Conservation (phyloP, 2,329 filamentous ascomycete species). For the Phialocephala subalpina region DNA sequence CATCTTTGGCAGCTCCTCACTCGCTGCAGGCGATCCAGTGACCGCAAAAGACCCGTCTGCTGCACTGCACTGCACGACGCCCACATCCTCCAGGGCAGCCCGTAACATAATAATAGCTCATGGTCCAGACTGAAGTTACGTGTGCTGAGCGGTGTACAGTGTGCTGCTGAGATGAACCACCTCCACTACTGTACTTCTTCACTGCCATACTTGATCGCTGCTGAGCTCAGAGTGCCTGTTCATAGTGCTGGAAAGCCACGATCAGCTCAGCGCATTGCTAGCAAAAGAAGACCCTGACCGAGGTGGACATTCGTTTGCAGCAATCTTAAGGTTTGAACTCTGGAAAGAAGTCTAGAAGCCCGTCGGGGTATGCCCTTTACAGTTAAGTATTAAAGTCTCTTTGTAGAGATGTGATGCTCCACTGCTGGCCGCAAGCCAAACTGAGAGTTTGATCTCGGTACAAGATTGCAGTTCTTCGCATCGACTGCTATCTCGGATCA, state of each 20-base stretch:
- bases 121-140: not conserved
- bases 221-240: not conserved
- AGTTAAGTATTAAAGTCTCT: not conserved
- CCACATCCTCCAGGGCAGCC: not conserved
- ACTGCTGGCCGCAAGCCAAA: too few species aligned
- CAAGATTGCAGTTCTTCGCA: too few species aligned
- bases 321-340: not conserved
- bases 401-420: not conserved
- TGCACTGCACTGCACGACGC: not conserved
- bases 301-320: not conserved
- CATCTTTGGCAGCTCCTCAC: not conserved
- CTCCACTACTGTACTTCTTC: not conserved
- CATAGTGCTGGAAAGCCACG: not conserved
- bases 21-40: slow-evolving; percentile 5
- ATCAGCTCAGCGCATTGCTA: not conserved
- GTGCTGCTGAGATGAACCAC: not conserved
- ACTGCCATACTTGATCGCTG: not conserved
- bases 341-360: not conserved
- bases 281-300: not conserved
- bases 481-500: too few species aligned
- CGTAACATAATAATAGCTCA: slow-evolving; percentile 4
- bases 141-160: not conserved
- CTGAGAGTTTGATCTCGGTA: too few species aligned
- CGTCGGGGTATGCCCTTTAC: not conserved
- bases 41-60: not conserved